These are phyloP conservation scores for Tylopilus plumbeoviolaceoides DNA, from an alignment of 768 basidiomycete species.

Conservation along the genomic window DNA sequence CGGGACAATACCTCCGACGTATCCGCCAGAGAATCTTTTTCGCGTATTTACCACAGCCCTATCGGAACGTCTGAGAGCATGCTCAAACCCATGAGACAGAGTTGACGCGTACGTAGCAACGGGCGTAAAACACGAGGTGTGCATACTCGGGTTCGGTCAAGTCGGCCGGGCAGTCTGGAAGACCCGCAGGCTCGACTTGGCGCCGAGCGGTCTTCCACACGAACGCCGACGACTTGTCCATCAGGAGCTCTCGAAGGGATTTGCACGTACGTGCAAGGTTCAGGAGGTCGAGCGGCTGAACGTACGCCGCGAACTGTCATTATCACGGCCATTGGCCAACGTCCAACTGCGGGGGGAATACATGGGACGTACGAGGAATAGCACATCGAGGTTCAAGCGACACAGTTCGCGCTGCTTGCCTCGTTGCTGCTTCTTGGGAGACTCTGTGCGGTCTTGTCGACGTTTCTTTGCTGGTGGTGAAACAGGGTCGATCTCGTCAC, in stretches of 20 bases:
- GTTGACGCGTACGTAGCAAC: slow-evolving; percentile 18
- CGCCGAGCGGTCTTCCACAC: slow-evolving; percentile 26
- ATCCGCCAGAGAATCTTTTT: slow-evolving; percentile 7
- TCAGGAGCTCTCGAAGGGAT: slow-evolving; percentile 20
- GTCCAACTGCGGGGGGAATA: too few species aligned
- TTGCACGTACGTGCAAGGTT: background rate
- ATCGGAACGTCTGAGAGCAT: too few species aligned
- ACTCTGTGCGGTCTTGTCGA: background rate
- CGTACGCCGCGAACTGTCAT: background rate
- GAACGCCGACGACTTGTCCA: slow-evolving; percentile 27
- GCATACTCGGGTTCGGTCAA: slow-evolving; percentile 40
- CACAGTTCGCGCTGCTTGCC: background rate
- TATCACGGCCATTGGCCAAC: background rate
- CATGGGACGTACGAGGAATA: background rate
- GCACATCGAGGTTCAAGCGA: background rate
- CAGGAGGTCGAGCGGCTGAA: slow-evolving; percentile 1
- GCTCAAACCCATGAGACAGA: too few species aligned
- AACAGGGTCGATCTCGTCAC: too few species aligned
- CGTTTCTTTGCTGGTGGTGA: background rate
- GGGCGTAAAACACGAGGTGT: slow-evolving; percentile 33
- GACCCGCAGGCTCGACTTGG: slow-evolving; percentile 25
- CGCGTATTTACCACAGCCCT: slow-evolving; percentile 9
- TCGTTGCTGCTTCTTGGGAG: background rate
- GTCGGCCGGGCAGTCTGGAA: slow-evolving; percentile 28
- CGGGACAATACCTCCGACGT: background rate